Conservation (phyloP, 345 rosid species). For the Acer negundo region DNA sequence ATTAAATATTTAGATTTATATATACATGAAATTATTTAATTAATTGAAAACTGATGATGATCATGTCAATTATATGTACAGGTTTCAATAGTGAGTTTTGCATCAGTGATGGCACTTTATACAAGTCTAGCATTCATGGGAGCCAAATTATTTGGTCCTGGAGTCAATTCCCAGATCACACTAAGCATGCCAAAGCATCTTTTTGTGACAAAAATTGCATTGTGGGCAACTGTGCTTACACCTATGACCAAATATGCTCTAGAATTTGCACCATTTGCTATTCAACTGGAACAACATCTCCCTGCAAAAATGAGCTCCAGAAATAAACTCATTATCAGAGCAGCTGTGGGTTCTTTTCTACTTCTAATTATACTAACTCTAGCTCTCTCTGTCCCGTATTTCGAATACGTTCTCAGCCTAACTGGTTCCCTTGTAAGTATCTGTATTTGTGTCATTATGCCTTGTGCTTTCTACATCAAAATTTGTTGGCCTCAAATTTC, state of each 20-base stretch:
- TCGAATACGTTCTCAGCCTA: slow-evolving; percentile 69
- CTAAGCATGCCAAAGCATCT: slow-evolving; percentile 65
- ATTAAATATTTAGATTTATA: too few species aligned
- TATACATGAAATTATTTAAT: too few species aligned
- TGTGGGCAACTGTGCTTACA: slow-evolving; percentile 77
- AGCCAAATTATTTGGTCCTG: slow-evolving; percentile 66
- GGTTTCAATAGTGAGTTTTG: slow-evolving; percentile 77
- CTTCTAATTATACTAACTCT: slow-evolving; percentile 51
- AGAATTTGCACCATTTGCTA: slow-evolving; percentile 75
- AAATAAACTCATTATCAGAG: slow-evolving; percentile 46
- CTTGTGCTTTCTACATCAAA: slow-evolving; percentile 67
- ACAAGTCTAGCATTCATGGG: slow-evolving; percentile 66
- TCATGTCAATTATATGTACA: slow-evolving; percentile 12
- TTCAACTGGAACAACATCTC: slow-evolving; percentile 61
- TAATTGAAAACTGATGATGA: neutral
- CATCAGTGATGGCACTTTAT: slow-evolving; percentile 53
- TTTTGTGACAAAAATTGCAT: slow-evolving; percentile 62
- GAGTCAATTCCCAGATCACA: slow-evolving; percentile 66
- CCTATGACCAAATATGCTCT: slow-evolving; percentile 87
- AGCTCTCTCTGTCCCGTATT: slow-evolving; percentile 65
- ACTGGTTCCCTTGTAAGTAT: slow-evolving; percentile 70
- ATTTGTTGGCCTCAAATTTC: slow-evolving; percentile 51
- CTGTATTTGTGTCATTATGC: slow-evolving; percentile 51
- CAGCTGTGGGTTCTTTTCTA: slow-evolving; percentile 51
- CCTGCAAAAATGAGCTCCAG: slow-evolving; percentile 44